phyloP scores from a whole-genome alignment of 169 alveolate genomes.

The Perkinsus marinus region DNA sequence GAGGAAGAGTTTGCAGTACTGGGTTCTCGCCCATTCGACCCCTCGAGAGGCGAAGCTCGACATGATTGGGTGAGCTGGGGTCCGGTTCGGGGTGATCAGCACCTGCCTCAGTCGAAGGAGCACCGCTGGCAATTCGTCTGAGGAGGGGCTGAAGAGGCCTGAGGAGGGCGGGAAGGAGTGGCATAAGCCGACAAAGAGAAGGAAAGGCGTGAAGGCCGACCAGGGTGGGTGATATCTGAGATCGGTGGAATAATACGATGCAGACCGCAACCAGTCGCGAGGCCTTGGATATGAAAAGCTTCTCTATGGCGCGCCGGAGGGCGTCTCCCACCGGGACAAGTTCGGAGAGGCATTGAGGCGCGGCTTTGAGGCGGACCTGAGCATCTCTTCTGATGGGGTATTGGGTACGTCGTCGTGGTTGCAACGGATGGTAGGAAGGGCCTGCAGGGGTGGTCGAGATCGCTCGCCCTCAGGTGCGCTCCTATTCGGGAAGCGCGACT shows the following conservation, averaged over 20 bases:
- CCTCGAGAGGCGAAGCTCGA: background rate
- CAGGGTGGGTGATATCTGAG: background rate
- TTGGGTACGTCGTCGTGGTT: background rate
- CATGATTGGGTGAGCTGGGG: background rate
- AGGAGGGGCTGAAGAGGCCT: too few species aligned
- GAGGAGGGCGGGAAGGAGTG: too few species aligned
- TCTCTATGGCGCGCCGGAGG: background rate
- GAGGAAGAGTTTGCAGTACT: background rate
- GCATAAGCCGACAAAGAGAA: too few species aligned
- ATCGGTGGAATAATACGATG: too few species aligned
- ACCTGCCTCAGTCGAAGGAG: too few species aligned
- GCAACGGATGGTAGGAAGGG: background rate
- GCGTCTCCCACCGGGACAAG: background rate
- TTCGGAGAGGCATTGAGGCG: background rate
- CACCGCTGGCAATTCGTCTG: too few species aligned
- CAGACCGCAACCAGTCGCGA: too few species aligned
- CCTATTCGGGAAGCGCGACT: background rate
- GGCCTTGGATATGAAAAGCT: too few species aligned
- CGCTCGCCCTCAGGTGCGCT: background rate
- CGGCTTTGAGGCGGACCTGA: background rate
- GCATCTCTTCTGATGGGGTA: background rate
- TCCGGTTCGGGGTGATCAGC: too few species aligned
- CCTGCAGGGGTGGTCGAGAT: too few species aligned
- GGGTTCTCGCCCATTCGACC: background rate
- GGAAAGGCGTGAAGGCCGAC: background rate